Evolutionary conservation across 2,329 filamentous ascomycete genomes (phyloP).

Genomic region (Cladosporium velox): DNA sequence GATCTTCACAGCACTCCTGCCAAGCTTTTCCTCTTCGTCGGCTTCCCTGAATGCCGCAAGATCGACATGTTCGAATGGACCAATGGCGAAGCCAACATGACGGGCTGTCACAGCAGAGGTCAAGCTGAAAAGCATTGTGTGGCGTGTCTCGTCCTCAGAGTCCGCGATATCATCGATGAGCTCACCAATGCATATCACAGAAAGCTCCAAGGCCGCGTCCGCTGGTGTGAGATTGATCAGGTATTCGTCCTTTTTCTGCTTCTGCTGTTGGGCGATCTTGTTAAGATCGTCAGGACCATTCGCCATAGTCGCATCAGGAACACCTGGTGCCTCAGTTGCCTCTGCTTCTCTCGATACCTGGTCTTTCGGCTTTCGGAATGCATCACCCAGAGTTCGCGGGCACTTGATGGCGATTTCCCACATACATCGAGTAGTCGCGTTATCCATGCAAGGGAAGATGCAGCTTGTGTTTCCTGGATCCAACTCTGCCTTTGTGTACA

Average conservation of each 20-base stretch:
- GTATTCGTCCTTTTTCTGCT: slow-evolving; percentile 40
- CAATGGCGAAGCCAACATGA: slow-evolving; percentile 90
- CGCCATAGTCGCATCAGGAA: slow-evolving; percentile 43
- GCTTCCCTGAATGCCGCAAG: slow-evolving; percentile 80
- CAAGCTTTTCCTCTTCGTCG: slow-evolving; percentile 88
- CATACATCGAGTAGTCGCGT: slow-evolving; percentile 74
- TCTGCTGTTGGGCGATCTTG: slow-evolving; percentile 19
- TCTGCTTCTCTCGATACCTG: slow-evolving; percentile 21
- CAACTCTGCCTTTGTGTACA: slow-evolving; percentile 80
- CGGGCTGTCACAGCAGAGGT: slow-evolving; percentile 75
- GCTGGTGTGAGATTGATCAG: slow-evolving; percentile 62
- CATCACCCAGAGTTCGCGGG: slow-evolving; percentile 83
- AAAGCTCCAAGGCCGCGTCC: slow-evolving; percentile 85
- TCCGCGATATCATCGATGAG: slow-evolving; percentile 79
- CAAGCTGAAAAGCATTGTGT: slow-evolving; percentile 82
- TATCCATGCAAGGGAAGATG: slow-evolving; percentile 92
- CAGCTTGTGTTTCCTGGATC: slow-evolving; percentile 78
- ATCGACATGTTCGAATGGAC: slow-evolving; percentile 92
- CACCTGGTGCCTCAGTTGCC: slow-evolving; percentile 22
- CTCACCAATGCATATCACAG: slow-evolving; percentile 87
- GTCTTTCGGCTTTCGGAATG: slow-evolving; percentile 45
- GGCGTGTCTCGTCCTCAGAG: slow-evolving; percentile 74
- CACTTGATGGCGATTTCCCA: slow-evolving; percentile 90
- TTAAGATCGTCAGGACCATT: slow-evolving; percentile 34
- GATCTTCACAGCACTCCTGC: slow-evolving; percentile 82